phyloP scores from a whole-genome alignment of 2,329 filamentous ascomycete genomes.

The Aspergillus brunneoviolaceus region DNA sequence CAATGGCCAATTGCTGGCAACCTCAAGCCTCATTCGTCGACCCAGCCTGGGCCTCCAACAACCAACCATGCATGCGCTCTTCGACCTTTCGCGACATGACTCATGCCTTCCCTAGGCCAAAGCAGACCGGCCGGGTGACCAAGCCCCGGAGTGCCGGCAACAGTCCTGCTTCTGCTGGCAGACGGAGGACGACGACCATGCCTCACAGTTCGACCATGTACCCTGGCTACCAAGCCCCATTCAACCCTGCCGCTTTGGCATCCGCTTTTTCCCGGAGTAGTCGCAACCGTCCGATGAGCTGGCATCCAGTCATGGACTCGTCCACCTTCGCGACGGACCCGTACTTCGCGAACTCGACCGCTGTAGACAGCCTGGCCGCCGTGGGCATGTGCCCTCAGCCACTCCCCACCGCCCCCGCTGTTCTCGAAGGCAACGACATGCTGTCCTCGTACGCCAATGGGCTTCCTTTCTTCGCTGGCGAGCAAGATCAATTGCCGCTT shows the following conservation, averaged over 20 bases:
- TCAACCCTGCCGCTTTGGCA: slow-evolving; percentile 46
- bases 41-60: slow-evolving; percentile 29
- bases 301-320: slow-evolving; percentile 62
- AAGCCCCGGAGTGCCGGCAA: slow-evolving; percentile 69
- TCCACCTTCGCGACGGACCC: slow-evolving; percentile 28
- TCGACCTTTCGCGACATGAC: slow-evolving; percentile 40
- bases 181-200: slow-evolving; percentile 56
- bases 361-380: slow-evolving; percentile 20
- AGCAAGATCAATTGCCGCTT: slow-evolving; percentile 22
- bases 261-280: slow-evolving; percentile 34
- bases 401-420: slow-evolving; percentile 17
- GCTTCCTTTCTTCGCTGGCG: slow-evolving; percentile 20
- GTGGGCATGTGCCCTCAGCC: slow-evolving; percentile 22
- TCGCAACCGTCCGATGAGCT: slow-evolving; percentile 65
- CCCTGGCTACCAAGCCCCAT: slow-evolving; percentile 40
- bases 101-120: slow-evolving; percentile 49
- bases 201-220: slow-evolving; percentile 48
- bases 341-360: slow-evolving; percentile 20
- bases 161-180: slow-evolving; percentile 56
- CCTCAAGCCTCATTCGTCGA: slow-evolving; percentile 26
- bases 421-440: slow-evolving; percentile 21
- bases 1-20: slow-evolving; percentile 35
- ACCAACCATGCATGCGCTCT: slow-evolving; percentile 23
- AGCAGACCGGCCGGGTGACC: slow-evolving; percentile 54
- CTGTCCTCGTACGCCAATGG: slow-evolving; percentile 26